These are phyloP conservation scores for Lentinula sp. DNA, from an alignment of 768 basidiomycete genomes.

Conservation along the genomic window DNA sequence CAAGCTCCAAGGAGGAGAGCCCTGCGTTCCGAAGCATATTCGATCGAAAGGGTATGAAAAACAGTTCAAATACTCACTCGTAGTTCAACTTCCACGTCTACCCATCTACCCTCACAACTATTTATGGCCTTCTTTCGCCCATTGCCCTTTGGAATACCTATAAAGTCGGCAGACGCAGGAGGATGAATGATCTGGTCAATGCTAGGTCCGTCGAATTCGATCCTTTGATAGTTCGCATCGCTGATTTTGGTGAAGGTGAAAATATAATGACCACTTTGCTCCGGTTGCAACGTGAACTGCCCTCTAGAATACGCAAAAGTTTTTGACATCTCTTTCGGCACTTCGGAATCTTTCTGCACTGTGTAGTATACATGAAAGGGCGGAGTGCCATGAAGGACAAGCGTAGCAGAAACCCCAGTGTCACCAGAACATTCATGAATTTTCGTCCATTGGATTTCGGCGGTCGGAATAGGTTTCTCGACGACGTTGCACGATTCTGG, in stretches of 20 bases:
- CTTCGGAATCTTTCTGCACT: constrained; percentile 64
- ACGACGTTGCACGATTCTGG: constrained; percentile 77
- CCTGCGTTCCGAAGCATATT: constrained; percentile 37
- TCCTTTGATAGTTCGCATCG: constrained; percentile 78
- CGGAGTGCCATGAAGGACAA: constrained; percentile 82
- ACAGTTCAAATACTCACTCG: constrained; percentile 38
- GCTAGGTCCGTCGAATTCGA: constrained; percentile 67
- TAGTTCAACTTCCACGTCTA: constrained; percentile 78
- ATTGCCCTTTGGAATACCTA: constrained; percentile 25
- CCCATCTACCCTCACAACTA: constrained; percentile 73
- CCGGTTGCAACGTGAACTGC: constrained; percentile 80
- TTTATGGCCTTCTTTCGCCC: constrained; percentile 51
- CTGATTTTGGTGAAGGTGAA: constrained; percentile 78
- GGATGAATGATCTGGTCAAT: constrained; percentile 91
- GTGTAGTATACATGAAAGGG: constrained; percentile 85
- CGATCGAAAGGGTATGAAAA: not conserved
- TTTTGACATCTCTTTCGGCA: constrained; percentile 51
- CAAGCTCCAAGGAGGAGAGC: constrained; percentile 86
- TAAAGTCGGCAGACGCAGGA: constrained; percentile 73
- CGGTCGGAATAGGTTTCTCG: constrained; percentile 70
- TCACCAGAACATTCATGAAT: constrained; percentile 93
- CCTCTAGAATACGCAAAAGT: constrained; percentile 67
- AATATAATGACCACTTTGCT: constrained; percentile 82
- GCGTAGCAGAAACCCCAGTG: constrained; percentile 82
- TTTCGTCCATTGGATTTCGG: constrained; percentile 83